phyloP scores from a whole-genome alignment of 495 filamentous ascomycete genomes.

The Durotheca rogersii region DNA sequence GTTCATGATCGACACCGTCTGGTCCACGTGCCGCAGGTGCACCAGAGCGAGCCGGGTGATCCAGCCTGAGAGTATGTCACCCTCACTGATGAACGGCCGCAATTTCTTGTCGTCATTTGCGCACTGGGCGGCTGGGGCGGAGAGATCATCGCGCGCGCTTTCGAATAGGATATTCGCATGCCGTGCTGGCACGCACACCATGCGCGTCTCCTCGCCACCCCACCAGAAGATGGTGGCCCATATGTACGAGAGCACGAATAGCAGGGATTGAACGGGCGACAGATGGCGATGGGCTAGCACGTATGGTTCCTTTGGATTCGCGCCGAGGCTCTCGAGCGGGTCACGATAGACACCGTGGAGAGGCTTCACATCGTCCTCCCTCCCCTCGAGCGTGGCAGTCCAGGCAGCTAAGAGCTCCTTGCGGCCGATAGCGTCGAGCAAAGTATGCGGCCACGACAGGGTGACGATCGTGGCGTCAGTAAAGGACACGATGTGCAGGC shows the following conservation, averaged over 20 bases:
- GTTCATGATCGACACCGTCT: constrained; percentile 35
- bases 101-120: constrained; percentile 21
- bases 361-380: constrained; percentile 41
- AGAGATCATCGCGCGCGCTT: constrained; percentile 25
- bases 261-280: constrained; percentile 23
- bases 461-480: constrained; percentile 50
- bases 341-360: constrained; percentile 36
- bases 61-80: constrained; percentile 46
- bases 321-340: constrained; percentile 25
- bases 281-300: constrained; percentile 28
- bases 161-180: constrained; percentile 32
- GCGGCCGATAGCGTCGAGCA: constrained; percentile 50
- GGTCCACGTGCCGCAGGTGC: constrained; percentile 15
- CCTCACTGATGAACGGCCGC: constrained; percentile 46
- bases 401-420: constrained; percentile 41
- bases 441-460: constrained; percentile 48
- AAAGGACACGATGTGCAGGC: constrained; percentile 51
- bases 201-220: constrained; percentile 38
- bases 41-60: constrained; percentile 28
- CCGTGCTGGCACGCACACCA: constrained; percentile 37
- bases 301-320: constrained; percentile 21
- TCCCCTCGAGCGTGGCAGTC: constrained; percentile 40
- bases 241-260: constrained; percentile 34
- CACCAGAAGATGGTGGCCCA: constrained; percentile 30
- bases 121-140: constrained; percentile 13